Evolutionary conservation across 352 stramenopile species (phyloP), one percentile per base, ranked within the genome.

Genomic region (Thalassiosira hispida): DNA sequence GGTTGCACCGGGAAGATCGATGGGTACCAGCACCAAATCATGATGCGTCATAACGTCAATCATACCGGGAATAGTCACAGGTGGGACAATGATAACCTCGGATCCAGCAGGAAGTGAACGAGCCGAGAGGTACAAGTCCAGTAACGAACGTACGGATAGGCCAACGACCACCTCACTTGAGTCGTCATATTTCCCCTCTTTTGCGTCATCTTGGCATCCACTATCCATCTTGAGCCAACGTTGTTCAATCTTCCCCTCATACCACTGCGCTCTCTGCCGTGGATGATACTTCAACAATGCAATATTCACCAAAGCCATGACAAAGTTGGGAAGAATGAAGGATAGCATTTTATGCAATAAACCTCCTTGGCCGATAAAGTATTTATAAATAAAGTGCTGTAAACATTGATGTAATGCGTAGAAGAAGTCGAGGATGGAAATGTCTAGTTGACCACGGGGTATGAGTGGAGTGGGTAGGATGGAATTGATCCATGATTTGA

Each of bases 11-110:
- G 78, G 74, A 62, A 90, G 69, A 74, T 94, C 89, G 9, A 94
- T 72, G 1, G 85, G 75, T 20, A 94, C 79, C 25, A 90, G 62
- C n/a, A 63, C 62, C 0, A 94, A 20, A 46, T 72, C 62, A 77
- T 92, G 85, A 63, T 87, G 73, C 40, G 72, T 35, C 20, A 91
- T 55, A 7, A 94, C 79, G 47, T 86, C 68, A 14, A 93, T 56
- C 84, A 94, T 93, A 8, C 85, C 87, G 7, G 78, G 81, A 70
- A 94, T 88, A 31, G 38, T 89, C 23, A 94, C 87, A 1, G 84
- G 79, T 9, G 89, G 87, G 27, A 83, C 79, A 29, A 93, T 76
- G 27, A 94, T 70, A n/a, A 94, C 60, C 70, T 94, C 80, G 0
- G 82, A 85, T 47, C 70, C 76, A 6, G 81, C 77, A 49, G 81